Conservation (phyloP, 208 protist species). For the Leishmania tropica region DNA sequence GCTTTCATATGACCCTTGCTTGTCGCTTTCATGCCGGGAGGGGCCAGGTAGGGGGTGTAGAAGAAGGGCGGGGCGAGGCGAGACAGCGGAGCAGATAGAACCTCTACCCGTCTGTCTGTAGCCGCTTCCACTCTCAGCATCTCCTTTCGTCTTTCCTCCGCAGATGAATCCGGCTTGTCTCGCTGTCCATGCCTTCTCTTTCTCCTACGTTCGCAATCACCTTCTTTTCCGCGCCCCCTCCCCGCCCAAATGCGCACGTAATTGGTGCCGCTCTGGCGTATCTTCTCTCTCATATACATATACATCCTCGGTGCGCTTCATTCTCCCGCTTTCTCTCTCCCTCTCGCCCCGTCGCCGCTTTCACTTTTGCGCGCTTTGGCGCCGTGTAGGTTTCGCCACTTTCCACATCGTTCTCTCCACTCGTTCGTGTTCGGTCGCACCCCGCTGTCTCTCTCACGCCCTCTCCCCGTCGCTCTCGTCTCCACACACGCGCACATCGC, state of each 20-base stretch:
- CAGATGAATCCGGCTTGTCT: background rate
- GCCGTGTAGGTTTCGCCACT: background rate
- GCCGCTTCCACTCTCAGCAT: background rate
- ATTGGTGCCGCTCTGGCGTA: background rate
- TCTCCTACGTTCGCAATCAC: background rate
- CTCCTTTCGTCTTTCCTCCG: background rate
- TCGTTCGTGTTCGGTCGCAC: background rate
- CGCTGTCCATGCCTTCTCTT: background rate
- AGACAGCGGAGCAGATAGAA: background rate
- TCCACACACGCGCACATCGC: background rate
- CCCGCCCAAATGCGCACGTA: background rate
- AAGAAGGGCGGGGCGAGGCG: background rate
- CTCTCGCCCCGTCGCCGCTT: background rate
- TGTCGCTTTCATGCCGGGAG: background rate
- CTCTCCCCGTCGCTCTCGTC: too few species aligned
- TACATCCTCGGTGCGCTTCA: background rate
- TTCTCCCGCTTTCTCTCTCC: background rate
- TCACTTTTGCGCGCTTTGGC: background rate
- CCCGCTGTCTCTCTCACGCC: background rate
- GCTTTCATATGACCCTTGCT: background rate
- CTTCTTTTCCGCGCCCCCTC: background rate
- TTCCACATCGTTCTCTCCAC: background rate
- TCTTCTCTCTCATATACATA: background rate
- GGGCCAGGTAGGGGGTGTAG: background rate
- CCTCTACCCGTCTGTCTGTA: background rate